Conservation (phyloP, 805 yeast genomes). For the Ogataea angusta region DNA sequence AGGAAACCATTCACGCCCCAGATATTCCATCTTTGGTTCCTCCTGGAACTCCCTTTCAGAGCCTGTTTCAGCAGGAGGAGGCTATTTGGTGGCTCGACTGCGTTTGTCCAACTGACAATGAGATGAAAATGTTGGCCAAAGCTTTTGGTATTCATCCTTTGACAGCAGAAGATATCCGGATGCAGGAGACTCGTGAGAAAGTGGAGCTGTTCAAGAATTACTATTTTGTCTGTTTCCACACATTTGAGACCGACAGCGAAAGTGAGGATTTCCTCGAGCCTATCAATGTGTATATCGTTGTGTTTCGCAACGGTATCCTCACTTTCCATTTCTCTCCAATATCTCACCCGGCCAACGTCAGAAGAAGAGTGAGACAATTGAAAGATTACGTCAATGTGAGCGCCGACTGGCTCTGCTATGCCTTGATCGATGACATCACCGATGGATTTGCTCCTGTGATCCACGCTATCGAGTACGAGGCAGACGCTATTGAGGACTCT, state of each 20-base stretch:
- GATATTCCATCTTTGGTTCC: slow-evolving; percentile 74
- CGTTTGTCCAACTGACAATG: slow-evolving; percentile 88
- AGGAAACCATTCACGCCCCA: slow-evolving; percentile 86
- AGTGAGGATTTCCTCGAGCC: slow-evolving; percentile 83
- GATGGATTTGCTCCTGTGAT: slow-evolving; percentile 83
- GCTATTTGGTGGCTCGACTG: slow-evolving; percentile 98
- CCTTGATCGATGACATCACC: slow-evolving; percentile 77
- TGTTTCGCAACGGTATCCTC: slow-evolving; percentile 62
- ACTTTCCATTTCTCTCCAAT: slow-evolving; percentile 71
- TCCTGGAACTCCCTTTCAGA: slow-evolving; percentile 62
- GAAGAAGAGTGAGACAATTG: slow-evolving; percentile 78
- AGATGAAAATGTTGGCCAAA: slow-evolving; percentile 87
- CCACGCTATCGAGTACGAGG: slow-evolving; percentile 73
- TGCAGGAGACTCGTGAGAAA: slow-evolving; percentile 96
- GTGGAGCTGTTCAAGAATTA: slow-evolving; percentile 88
- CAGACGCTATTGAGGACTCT: slow-evolving; percentile 79
- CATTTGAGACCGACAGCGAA: slow-evolving; percentile 83
- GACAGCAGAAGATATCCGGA: slow-evolving; percentile 94
- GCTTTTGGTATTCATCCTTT: slow-evolving; percentile 97
- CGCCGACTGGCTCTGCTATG: slow-evolving; percentile 82
- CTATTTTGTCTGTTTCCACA: slow-evolving; percentile 95
- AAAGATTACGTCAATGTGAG: slow-evolving; percentile 74
- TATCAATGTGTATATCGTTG: slow-evolving; percentile 70
- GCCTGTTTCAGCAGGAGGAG: slow-evolving; percentile 66
- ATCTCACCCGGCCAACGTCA: slow-evolving; percentile 67